Evolutionary conservation across 805 yeast genomes (phyloP).

Genomic region (Scheffersomyces coipomensis): DNA sequence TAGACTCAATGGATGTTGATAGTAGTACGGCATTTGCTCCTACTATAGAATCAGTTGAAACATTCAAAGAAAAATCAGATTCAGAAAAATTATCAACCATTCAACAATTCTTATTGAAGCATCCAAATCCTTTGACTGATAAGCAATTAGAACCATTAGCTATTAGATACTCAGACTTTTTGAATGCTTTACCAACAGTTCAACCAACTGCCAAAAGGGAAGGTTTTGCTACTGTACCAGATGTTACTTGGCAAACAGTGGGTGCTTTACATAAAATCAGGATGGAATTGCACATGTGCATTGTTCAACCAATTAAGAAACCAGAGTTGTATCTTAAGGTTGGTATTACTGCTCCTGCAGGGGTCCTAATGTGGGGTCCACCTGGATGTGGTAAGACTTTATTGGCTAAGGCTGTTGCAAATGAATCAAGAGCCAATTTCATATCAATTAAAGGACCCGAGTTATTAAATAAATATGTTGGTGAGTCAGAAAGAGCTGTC

Average conservation of each 20-base stretch:
- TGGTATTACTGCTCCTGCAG: constrained; percentile 95
- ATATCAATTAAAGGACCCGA: constrained; percentile 97
- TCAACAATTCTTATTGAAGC: constrained; percentile 66
- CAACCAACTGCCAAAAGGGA: constrained; percentile 98
- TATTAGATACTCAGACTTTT: constrained; percentile 76
- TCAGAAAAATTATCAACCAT: constrained; percentile 54
- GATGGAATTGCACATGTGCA: constrained; percentile 93
- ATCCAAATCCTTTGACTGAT: constrained; percentile 75
- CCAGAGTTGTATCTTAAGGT: constrained; percentile 89
- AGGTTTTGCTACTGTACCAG: constrained; percentile 98
- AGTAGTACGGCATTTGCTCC: constrained; percentile 6
- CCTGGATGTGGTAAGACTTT: constrained; percentile 97
- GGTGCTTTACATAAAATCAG: constrained; percentile 84
- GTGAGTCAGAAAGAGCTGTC: constrained; percentile 92
- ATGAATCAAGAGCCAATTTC: constrained; percentile 92
- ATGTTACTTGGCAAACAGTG: constrained; percentile 92
- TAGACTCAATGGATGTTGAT: constrained; percentile 36
- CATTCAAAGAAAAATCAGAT: constrained; percentile 33
- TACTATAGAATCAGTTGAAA: constrained; percentile 12
- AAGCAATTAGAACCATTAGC: constrained; percentile 75
- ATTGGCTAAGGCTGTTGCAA: constrained; percentile 92
- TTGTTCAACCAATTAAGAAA: constrained; percentile 91
- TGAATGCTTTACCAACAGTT: constrained; percentile 82
- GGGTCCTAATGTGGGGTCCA: constrained; percentile 98
- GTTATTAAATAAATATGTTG: constrained; percentile 90